These are phyloP conservation scores for Oenanthe javanica DNA, from an alignment of 140 eudicot species.

Conservation along the genomic window DNA sequence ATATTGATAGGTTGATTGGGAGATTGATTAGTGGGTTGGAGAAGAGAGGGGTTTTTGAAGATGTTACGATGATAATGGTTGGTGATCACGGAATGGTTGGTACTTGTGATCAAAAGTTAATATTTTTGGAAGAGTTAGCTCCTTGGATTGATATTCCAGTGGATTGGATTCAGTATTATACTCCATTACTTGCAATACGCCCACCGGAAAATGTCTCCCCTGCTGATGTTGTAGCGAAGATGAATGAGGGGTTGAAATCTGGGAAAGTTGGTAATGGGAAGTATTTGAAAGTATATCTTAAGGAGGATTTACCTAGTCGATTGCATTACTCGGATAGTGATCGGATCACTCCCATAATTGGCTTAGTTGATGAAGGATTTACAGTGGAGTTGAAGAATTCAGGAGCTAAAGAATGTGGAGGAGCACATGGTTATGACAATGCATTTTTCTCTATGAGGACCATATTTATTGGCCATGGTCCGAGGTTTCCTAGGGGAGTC, in stretches of 20 bases:
- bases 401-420: background rate
- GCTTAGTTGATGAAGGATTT: background rate
- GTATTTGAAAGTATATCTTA: constrained; percentile 7
- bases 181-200: background rate
- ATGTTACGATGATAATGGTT: background rate
- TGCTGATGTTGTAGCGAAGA: constrained; percentile 4
- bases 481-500: background rate
- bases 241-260: background rate
- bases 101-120: constrained; percentile 1
- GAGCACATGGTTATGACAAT: constrained; percentile 10
- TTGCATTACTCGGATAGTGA: constrained; percentile 3
- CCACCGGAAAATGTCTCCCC: background rate
- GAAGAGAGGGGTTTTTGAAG: constrained; percentile 3
- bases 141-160: constrained; percentile 2
- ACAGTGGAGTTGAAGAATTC: background rate
- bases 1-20: constrained; percentile 4
- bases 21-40: background rate
- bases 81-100: constrained; percentile 9
- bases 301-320: constrained; percentile 8
- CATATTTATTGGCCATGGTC: constrained; percentile 7
- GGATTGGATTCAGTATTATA: background rate
- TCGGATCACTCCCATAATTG: background rate
- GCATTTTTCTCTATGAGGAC: constrained; percentile 7
- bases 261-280: background rate
- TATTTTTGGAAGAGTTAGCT: background rate